Conservation (phyloP, 495 filamentous ascomycete species). For the Melanomma pulvis-pyrius region DNA sequence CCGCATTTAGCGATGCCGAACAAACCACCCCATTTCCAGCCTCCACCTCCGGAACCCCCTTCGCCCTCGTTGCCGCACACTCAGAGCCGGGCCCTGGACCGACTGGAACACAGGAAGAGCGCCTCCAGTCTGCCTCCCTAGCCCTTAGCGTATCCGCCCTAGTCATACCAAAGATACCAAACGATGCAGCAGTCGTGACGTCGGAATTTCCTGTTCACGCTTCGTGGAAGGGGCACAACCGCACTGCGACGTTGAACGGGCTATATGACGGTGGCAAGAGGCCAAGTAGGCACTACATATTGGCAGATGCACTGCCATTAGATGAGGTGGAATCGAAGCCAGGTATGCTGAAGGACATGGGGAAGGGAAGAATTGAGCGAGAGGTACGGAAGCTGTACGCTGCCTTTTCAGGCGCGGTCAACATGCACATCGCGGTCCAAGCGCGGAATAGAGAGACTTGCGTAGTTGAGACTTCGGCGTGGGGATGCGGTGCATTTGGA, state of each 20-base stretch:
- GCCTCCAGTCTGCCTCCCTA: conserved; percentile 31
- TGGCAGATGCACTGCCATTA: conserved; percentile 28
- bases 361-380: conserved; percentile 14
- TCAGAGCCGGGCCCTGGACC: conserved; percentile 32
- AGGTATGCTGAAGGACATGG: conserved; percentile 18
- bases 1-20: neutral
- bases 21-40: neutral
- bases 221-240: conserved; percentile 31
- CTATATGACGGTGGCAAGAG: conserved; percentile 1
- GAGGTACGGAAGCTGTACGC: conserved; percentile 33
- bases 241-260: conserved; percentile 15
- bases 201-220: conserved; percentile 29
- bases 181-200: conserved; percentile 22
- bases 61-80: conserved; percentile 32
- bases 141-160: conserved; percentile 28
- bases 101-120: conserved; percentile 33
- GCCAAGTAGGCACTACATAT: conserved; percentile 27
- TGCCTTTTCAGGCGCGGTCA: conserved; percentile 16
- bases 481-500: conserved; percentile 34
- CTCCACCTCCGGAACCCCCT: neutral
- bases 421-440: neutral
- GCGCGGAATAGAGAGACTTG: neutral
- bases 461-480: conserved; percentile 25
- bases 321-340: conserved; percentile 16
- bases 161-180: conserved; percentile 20